Evolutionary conservation across 805 yeast species (phyloP).

Genomic region (Debaryomyces maramus): DNA sequence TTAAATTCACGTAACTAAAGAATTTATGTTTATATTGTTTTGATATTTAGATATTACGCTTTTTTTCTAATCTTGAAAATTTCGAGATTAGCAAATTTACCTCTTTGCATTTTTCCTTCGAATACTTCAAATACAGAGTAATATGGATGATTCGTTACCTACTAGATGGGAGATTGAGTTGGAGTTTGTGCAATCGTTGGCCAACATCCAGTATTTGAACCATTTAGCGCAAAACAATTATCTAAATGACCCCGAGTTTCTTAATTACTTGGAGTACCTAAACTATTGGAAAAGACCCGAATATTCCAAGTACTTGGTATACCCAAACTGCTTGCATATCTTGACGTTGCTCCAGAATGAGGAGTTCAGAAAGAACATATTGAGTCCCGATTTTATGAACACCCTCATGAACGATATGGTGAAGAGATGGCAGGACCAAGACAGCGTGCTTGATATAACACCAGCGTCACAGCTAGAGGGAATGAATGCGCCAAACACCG

Average conservation of each 20-base stretch:
- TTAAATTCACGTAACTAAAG: background rate
- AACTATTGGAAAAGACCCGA: constrained; percentile 83
- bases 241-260: constrained; percentile 67
- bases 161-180: constrained; percentile 83
- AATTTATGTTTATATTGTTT: background rate
- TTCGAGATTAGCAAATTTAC: background rate
- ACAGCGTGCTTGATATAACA: constrained; percentile 1
- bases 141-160: constrained; percentile 44
- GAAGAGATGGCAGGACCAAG: constrained; percentile 56
- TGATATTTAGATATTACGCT: background rate
- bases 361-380: constrained; percentile 54
- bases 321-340: constrained; percentile 87
- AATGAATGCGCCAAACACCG: background rate
- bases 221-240: constrained; percentile 83
- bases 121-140: constrained; percentile 4
- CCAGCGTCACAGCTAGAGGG: background rate
- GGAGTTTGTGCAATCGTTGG: constrained; percentile 92
- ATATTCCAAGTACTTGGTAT: constrained; percentile 68
- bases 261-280: constrained; percentile 74
- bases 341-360: constrained; percentile 59
- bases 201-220: constrained; percentile 84
- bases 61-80: background rate
- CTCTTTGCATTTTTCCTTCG: background rate
- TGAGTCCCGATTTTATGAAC: constrained; percentile 57
- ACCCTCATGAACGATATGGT: constrained; percentile 75